These are phyloP conservation scores for Rhynchosporium agropyri DNA, from an alignment of 2,329 filamentous ascomycete genomes.

Conservation along the genomic window DNA sequence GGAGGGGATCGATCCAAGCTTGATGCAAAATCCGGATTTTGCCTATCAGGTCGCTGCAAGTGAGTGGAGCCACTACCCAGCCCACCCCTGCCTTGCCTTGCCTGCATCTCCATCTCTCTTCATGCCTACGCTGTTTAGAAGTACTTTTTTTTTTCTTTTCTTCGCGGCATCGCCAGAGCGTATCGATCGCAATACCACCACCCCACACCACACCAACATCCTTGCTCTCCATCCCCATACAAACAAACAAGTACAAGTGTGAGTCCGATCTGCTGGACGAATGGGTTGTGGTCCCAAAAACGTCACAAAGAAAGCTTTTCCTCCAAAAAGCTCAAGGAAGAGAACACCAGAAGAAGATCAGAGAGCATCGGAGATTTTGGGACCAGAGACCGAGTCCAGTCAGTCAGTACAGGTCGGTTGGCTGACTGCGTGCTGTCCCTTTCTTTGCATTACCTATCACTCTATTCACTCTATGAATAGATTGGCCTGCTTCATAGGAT, in stretches of 20 bases:
- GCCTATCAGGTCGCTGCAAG: neutral
- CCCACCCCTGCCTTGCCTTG: too few species aligned
- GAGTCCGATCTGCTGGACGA: constrained; percentile 7
- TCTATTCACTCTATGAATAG: neutral
- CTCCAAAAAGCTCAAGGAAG: neutral
- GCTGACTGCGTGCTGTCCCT: neutral
- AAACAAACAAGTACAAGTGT: too few species aligned
- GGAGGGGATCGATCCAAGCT: neutral
- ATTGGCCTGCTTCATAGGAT: neutral
- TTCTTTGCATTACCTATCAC: neutral
- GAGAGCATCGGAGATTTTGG: neutral
- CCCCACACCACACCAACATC: neutral
- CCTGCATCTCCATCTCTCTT: too few species aligned
- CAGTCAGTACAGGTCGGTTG: neutral
- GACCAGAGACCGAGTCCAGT: neutral
- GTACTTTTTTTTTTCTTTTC: neutral
- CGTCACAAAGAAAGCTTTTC: neutral
- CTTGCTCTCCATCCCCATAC: neutral
- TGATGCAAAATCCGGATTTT: constrained; percentile 1
- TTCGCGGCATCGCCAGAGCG: neutral
- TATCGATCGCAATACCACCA: neutral
- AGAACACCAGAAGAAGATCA: neutral
- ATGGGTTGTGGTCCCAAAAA: neutral
- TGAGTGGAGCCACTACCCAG: neutral
- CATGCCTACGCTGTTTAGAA: neutral